A percentile compares a stretch with the other conserved stretches of the same genome.
Conservation (phyloP, 2,329 filamentous ascomycete species). For the Sclerotinia spermophila region DNA sequence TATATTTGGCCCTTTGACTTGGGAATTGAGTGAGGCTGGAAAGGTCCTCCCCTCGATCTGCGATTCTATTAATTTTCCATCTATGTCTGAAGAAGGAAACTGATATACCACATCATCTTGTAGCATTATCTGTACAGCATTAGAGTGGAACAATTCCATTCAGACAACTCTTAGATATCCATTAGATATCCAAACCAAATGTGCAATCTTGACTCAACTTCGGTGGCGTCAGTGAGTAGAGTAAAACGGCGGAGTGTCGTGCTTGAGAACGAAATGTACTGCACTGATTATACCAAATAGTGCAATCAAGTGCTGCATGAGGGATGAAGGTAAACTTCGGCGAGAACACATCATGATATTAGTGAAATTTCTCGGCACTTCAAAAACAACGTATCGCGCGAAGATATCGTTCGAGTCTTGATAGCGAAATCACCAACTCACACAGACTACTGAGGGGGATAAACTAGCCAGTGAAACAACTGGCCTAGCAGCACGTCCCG, state of each 20-base stretch:
- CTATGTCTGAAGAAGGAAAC: not conserved
- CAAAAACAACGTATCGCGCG: not conserved
- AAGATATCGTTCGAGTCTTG: not conserved
- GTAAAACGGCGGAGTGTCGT: not conserved
- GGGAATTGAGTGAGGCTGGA: not conserved
- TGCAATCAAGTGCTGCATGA: conserved; percentile 18
- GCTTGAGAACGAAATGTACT: conserved; percentile 14
- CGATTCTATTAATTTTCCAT: not conserved
- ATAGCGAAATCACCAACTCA: not conserved
- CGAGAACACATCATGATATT: conserved; percentile 16
- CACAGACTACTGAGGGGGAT: not conserved
- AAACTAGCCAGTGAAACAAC: not conserved
- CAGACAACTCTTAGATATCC: not conserved
- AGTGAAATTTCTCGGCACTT: conserved; percentile 7
- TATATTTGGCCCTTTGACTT: not conserved
- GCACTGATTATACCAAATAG: conserved; percentile 21
- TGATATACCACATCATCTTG: not conserved
- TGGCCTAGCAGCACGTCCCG: not conserved
- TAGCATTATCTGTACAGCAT: not conserved
- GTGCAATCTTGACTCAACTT: conserved; percentile 16
- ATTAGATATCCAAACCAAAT: conserved; percentile 10
- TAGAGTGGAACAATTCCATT: not conserved
- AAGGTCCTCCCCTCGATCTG: not conserved
- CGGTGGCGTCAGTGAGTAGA: conserved; percentile 7
- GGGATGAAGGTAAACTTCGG: conserved; percentile 12